Evolutionary conservation across 2,329 filamentous ascomycete species (phyloP).

Genomic region (Colletotrichum incanum): DNA sequence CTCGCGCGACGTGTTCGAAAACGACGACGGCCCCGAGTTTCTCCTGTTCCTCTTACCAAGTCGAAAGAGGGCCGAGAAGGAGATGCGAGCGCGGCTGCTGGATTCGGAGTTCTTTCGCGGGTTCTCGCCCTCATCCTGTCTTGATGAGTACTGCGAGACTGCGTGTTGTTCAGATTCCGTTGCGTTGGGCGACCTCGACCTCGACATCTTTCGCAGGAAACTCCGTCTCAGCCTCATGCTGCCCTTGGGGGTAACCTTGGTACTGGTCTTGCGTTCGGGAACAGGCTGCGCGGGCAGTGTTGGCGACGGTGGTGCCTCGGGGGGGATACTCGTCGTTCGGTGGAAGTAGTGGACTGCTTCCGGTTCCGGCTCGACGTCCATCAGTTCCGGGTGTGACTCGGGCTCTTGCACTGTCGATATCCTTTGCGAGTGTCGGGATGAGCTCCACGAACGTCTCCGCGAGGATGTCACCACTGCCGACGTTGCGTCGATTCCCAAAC

Average conservation of each 20-base stretch:
- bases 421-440: conserved; percentile 53
- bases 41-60: conserved; percentile 75
- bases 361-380: conserved; percentile 35
- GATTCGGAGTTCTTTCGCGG: conserved; percentile 70
- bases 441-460: conserved; percentile 62
- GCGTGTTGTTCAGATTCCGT: conserved; percentile 57
- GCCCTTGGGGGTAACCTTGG: conserved; percentile 44
- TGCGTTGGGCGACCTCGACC: conserved; percentile 65
- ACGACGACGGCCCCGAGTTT: conserved; percentile 78
- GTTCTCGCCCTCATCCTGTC: conserved; percentile 65
- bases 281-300: conserved; percentile 13
- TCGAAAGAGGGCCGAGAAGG: conserved; percentile 84
- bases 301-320: conserved; percentile 48
- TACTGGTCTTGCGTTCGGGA: conserved; percentile 19
- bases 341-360: conserved; percentile 56
- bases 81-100: conserved; percentile 62
- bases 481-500: conserved; percentile 67
- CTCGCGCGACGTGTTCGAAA: conserved; percentile 92
- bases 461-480: conserved; percentile 72
- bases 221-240: conserved; percentile 53
- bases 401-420: conserved; percentile 43
- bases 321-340: conserved; percentile 65
- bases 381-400: conserved; percentile 36
- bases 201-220: conserved; percentile 63
- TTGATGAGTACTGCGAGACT: conserved; percentile 54